Conservation (phyloP, 495 filamentous ascomycete genomes). For the Aspergillus saccharolyticus region DNA sequence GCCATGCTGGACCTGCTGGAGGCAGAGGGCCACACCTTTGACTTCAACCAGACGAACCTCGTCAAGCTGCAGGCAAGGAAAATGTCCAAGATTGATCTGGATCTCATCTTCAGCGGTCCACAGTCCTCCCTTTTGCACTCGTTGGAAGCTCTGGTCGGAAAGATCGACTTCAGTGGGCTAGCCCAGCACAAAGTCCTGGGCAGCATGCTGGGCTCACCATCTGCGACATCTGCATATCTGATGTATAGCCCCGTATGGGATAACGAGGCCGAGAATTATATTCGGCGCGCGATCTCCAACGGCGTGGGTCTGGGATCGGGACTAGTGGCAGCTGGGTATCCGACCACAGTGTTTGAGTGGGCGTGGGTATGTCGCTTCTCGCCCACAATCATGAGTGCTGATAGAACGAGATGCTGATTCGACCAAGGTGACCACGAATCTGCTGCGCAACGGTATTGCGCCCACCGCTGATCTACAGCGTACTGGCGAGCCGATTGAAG, state of each 20-base stretch:
- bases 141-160: slow-evolving; percentile 43
- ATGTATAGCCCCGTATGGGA: slow-evolving; percentile 39
- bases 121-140: slow-evolving; percentile 38
- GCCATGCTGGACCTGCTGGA: slow-evolving; percentile 9
- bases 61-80: slow-evolving; percentile 6
- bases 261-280: slow-evolving; percentile 30
- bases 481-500: no score
- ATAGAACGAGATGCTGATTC: not conserved
- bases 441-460: not conserved
- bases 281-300: slow-evolving; percentile 12
- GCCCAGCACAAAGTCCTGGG: slow-evolving; percentile 41
- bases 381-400: not conserved
- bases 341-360: slow-evolving; percentile 35
- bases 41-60: slow-evolving; percentile 18
- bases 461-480: not conserved
- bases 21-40: slow-evolving; percentile 9
- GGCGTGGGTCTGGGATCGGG: slow-evolving; percentile 23
- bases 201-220: slow-evolving; percentile 45
- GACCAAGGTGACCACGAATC: not conserved
- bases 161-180: slow-evolving; percentile 40
- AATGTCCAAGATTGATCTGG: slow-evolving; percentile 24
- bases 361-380: slow-evolving; percentile 22
- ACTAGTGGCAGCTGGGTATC: slow-evolving; percentile 26
- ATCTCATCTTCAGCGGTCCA: slow-evolving; percentile 25
- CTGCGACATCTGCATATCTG: slow-evolving; percentile 44